Conservation (phyloP, 441 rosid genomes). For the Brassica balearica region DNA sequence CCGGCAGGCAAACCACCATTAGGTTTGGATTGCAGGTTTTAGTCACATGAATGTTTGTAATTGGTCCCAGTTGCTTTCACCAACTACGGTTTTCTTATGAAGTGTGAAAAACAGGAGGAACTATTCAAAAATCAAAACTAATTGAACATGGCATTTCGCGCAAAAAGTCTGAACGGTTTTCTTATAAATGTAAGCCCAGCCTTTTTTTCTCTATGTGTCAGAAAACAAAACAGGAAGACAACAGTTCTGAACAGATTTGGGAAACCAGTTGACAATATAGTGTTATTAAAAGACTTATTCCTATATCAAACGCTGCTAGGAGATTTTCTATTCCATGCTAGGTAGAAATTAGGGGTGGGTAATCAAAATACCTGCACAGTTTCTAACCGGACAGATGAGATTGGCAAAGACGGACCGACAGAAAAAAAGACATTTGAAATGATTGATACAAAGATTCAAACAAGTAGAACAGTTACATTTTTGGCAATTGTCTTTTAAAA, state of each 20-base stretch:
- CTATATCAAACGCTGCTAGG: no score
- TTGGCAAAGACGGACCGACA: constrained; percentile 8
- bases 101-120: background rate
- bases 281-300: background rate
- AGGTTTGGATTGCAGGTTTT: background rate
- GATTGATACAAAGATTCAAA: constrained; percentile 8
- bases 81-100: background rate
- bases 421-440: background rate
- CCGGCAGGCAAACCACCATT: background rate
- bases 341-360: no score
- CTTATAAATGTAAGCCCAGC: no score
- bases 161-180: background rate
- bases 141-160: background rate
- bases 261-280: background rate
- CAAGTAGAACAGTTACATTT: constrained; percentile 28
- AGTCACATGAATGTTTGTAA: background rate
- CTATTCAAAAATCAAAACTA: background rate
- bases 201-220: no score
- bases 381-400: constrained; percentile 4
- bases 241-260: background rate
- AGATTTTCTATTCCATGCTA: no score
- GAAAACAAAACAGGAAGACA: background rate
- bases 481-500: constrained; percentile 35
- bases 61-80: background rate
- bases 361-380: constrained; percentile 2